phyloP scores from a whole-genome alignment of 2,329 filamentous ascomycete species.

The Pseudonectria foliicola region DNA sequence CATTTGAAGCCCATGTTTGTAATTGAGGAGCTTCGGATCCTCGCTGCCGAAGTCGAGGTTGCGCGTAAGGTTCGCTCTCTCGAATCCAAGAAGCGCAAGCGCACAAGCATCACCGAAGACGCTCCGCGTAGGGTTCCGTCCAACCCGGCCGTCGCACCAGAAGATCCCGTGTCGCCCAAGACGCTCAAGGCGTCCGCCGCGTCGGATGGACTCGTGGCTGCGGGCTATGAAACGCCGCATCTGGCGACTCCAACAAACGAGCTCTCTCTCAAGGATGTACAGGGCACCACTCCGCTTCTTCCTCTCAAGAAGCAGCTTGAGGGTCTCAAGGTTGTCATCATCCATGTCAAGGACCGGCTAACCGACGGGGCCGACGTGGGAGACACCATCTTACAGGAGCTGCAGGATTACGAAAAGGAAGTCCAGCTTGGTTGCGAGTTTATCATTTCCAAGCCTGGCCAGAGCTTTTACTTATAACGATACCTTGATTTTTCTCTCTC shows the following conservation, averaged over 20 bases:
- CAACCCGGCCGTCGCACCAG: conserved; percentile 19
- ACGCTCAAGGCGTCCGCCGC: conserved; percentile 29
- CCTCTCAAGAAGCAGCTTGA: conserved; percentile 45
- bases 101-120: conserved; percentile 30
- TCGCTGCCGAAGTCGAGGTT: conserved; percentile 65
- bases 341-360: conserved; percentile 87
- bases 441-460: conserved; percentile 60
- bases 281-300: conserved; percentile 17
- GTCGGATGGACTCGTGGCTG: conserved; percentile 8
- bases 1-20: conserved; percentile 82
- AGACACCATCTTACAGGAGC: conserved; percentile 62
- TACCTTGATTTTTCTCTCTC: conserved; percentile 2
- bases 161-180: conserved; percentile 47
- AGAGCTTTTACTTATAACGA: conserved; percentile 45
- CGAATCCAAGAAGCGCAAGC: conserved; percentile 57
- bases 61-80: conserved; percentile 30
- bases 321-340: conserved; percentile 76
- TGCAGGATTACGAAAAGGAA: conserved; percentile 58
- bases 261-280: conserved; percentile 33
- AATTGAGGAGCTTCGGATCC: conserved; percentile 64
- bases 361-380: conserved; percentile 59
- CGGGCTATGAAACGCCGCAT: conserved; percentile 32
- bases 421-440: conserved; percentile 72
- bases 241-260: conserved; percentile 42
- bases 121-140: conserved; percentile 14